A percentile compares a stretch with the other conserved stretches of the same genome.
phyloP scores from a whole-genome alignment of 202 grass and related monocot species.

The Panicum virgatum region DNA sequence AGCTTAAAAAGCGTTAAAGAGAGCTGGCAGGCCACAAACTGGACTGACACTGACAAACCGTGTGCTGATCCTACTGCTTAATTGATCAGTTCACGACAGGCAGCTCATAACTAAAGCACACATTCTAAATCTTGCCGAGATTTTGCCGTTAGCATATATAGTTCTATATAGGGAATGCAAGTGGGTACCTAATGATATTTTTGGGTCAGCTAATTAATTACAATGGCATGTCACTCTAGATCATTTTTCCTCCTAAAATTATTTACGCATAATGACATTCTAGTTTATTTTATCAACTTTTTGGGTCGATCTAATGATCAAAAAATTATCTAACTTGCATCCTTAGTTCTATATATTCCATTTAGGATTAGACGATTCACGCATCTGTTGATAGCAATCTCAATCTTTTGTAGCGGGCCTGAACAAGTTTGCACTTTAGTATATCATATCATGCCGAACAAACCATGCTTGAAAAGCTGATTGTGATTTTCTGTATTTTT shows the following conservation, averaged over 20 bases:
- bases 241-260: too few relatives aligned
- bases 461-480: background rate
- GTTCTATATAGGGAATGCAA: too few relatives aligned
- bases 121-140: background rate
- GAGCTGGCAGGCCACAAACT: background rate
- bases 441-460: background rate
- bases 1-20: constrained; percentile 10
- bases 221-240: too few relatives aligned
- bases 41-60: background rate
- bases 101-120: constrained; percentile 19
- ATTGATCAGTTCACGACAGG: background rate
- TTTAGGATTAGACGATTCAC: constrained; percentile 9
- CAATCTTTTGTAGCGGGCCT: background rate
- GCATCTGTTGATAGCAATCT: too few relatives aligned
- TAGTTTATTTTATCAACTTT: too few relatives aligned
- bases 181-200: too few relatives aligned
- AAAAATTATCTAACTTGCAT: too few relatives aligned
- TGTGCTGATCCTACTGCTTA: constrained; percentile 6
- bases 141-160: background rate
- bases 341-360: background rate
- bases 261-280: too few relatives aligned
- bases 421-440: background rate
- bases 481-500: background rate
- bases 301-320: too few relatives aligned
- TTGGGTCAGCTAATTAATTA: too few relatives aligned